Evolutionary conservation across 805 yeast species (phyloP), one percentile per base, ranked within the genome.

Genomic region (Candida succiphila): DNA sequence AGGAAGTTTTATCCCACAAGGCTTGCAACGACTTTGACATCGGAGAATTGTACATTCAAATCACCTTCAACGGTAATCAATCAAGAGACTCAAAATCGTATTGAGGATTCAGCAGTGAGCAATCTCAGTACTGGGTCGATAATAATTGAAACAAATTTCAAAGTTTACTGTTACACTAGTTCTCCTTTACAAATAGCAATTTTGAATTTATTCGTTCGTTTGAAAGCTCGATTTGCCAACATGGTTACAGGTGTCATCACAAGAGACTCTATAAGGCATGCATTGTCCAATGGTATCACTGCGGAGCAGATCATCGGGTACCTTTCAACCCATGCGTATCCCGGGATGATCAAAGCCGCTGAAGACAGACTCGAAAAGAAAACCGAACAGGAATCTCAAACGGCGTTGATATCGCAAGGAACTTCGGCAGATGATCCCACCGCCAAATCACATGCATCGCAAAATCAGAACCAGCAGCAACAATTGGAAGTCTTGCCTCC

Each of bases 121-220:
- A 9, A 7, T 9, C 12, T 23, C 4, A 41, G 37, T 29, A 43
- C 52, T 32, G 96, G 96, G 1, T 75, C 92, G 15, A 67, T 92
- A 35, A 83, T 92, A 38, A 66, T 92, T 25, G 98, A 92, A 54
- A 92, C 98, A 0, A 92, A 92, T 58, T 92, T 86, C 65, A 83
- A 92, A 51, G 51, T 92, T 5, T 92, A 92, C 48, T 89, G 96
- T 29, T 88, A 88, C 52, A 86, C 96, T 2, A 81, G 85, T 40
- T 86, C 96, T 1, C 96, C 97, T 2, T 62, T 92, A 36, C 97
- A 92, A 56, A 88, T 89, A 43, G 96, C 97, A 9, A 83, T 92
- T 38, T 62, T 92, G 35, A 84, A 87, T 50, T 55, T 92, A 30
- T 92, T 92, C 60, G 94, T 86, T 18, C 92, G 85, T 49, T 59